Base-by-base conservation (phyloP, 2,329 filamentous ascomycete genomes). In the Xylariaceae sp. region DNA sequence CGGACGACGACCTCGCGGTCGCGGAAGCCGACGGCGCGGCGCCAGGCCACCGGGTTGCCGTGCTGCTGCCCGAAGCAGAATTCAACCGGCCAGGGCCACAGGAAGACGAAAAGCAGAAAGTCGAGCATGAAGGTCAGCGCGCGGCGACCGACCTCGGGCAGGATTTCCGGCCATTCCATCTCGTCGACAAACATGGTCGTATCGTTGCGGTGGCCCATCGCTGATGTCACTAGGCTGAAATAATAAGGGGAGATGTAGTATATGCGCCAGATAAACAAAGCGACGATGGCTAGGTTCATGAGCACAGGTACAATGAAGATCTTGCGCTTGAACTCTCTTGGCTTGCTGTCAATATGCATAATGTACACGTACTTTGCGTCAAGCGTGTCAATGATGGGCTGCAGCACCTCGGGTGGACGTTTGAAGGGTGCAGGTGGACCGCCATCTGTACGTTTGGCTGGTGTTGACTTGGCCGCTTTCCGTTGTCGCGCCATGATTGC, bases 1-100 rank as follows among this genome's bases (percentile, higher is more conserved):
- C 92, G 82, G 27, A 96, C 88, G 57, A 95, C 87, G 42, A 96
- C 80, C 76, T 97, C 93, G 60, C 84, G 79, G 39, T 86, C 79
- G n/a, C 82, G 80, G 71, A 96, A 96, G 6, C 92, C 91, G 29
- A 92, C 74, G 24, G 71, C 78, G 72, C 83, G 83, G 42, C 92
- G 84, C 91, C 92, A 97, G 32, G 74, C 70, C 30, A 86, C 76
- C 0, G 92, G 91, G 59, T 75, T 89, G 65, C 76, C 81, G 61
- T 81, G 73, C 8, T 70, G 72, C 54, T 71, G 72, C 52, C 86
- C 88, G 11, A 85, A 70, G 64, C 88, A 81, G 71, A 95, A 92
- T 61, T 87, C 84, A 45, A 84, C 73, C 1, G 88, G 88, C 88
- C 88, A 92, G 6, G 86, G 82, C 75, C 86, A 85, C 50, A 92